phyloP scores from a whole-genome alignment of 805 yeast genomes.

The Danielozyma ontarioensis region DNA sequence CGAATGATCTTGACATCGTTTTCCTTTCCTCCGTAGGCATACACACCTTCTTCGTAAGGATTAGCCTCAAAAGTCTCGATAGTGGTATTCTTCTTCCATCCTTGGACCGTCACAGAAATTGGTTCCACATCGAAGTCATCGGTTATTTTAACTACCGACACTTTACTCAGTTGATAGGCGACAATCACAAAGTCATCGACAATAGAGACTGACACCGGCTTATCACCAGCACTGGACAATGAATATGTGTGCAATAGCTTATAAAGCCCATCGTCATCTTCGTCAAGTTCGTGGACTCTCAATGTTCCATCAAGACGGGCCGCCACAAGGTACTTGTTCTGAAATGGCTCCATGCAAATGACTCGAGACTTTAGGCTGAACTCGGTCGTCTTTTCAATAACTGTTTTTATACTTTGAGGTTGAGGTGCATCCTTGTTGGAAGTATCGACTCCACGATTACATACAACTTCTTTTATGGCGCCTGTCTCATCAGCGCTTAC shows the following conservation, averaged over 20 bases:
- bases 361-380: constrained; percentile 29
- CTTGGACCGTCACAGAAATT: constrained; percentile 22
- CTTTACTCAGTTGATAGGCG: constrained; percentile 42
- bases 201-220: constrained; percentile 28
- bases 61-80: constrained; percentile 45
- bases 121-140: constrained; percentile 29
- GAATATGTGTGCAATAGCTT: constrained; percentile 26
- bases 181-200: constrained; percentile 31
- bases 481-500: constrained; percentile 68
- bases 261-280: constrained; percentile 31
- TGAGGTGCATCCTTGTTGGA: constrained; percentile 62
- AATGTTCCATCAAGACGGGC: constrained; percentile 41
- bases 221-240: constrained; percentile 18
- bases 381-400: constrained; percentile 25
- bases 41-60: constrained; percentile 44
- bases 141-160: constrained; percentile 35
- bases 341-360: constrained; percentile 23
- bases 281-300: constrained; percentile 30
- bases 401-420: constrained; percentile 51
- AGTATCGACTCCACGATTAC: constrained; percentile 72
- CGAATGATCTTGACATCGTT: constrained; percentile 55
- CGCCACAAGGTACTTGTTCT: constrained; percentile 34
- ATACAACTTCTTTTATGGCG: constrained; percentile 56
- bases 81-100: constrained; percentile 30
- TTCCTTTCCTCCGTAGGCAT: constrained; percentile 87